Evolutionary conservation across 345 rosid species (phyloP), one percentile per base, ranked within the genome.

Genomic region (Trapa bicornis): DNA sequence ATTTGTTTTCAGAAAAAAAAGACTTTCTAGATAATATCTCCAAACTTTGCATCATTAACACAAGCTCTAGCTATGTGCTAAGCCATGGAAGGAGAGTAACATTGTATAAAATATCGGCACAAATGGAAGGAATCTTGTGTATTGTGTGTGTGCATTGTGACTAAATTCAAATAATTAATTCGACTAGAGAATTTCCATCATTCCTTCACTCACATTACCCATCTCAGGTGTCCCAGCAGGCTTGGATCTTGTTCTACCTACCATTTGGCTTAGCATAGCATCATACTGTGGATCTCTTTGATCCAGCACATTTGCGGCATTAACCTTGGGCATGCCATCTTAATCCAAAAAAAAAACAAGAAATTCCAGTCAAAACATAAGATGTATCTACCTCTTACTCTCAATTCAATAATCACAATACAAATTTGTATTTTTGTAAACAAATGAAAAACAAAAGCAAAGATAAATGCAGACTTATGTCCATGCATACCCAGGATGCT

Each of bases 191-290:
- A 11, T 5, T 7, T 5, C 29, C 33, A 22, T 11, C 35, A 33
- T 41, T 6, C 52, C 67, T 50, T 38, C 65, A 70, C 91, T 80
- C 58, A 91, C 99, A 91, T 91, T 97, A n/a, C 96, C 96, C 83
- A 83, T 94, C 84, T 89, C 92, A 39, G 71, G 87, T 77, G 82
- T 84, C 47, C 97, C 96, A 68, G 93, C 99, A 15, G 93, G 84
- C 77, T 83, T 94, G 32, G 97, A 60, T 71, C 36, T 77, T 41
- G 91, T 81, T 76, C 97, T 84, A 65, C 99, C 99, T 48, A 82
- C 87, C 96, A 94, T 89, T 78, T 89, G 93, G 66, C 66, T 80
- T 68, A 94, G 86, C 99, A 94, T 87, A 29, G 82, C 84, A 77
- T 94, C 93, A 57, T 72, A 94, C 66, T 85, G 71, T 0, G 87